Percentiles rank a stretch among this genome's conserved stretches.
These are phyloP conservation scores for Fomes fomentarius DNA, from an alignment of 1,284 basidiomycete genomes.

Conservation along the genomic window DNA sequence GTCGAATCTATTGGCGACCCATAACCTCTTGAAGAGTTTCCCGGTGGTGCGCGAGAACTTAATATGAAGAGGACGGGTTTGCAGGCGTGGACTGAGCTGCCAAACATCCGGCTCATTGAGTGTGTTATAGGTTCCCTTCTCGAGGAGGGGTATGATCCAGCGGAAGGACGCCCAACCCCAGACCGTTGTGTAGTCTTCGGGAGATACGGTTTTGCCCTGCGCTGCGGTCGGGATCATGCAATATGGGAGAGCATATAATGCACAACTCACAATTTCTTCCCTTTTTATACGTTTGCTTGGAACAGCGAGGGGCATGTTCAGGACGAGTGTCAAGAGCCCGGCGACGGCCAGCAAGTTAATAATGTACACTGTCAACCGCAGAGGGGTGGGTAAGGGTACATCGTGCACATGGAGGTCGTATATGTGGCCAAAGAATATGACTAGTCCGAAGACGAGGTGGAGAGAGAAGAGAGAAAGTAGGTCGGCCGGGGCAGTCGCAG, in stretches of 20 bases:
- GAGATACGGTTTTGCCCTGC: slow-evolving; percentile 55
- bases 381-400: slow-evolving; percentile 39
- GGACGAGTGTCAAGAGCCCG: slow-evolving; percentile 45
- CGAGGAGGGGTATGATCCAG: slow-evolving; percentile 77
- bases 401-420: slow-evolving; percentile 48
- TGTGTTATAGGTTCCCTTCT: slow-evolving; percentile 60
- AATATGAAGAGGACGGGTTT: slow-evolving; percentile 66
- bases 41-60: slow-evolving; percentile 52
- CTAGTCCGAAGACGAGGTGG: slow-evolving; percentile 42
- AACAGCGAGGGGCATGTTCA: slow-evolving; percentile 60
- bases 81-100: slow-evolving; percentile 67
- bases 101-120: slow-evolving; percentile 76
- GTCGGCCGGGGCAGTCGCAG: slow-evolving; percentile 52
- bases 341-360: slow-evolving; percentile 47
- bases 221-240: neutral
- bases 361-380: slow-evolving; percentile 36
- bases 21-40: slow-evolving; percentile 66
- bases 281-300: slow-evolving; percentile 52
- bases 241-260: neutral
- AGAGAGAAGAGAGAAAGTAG: slow-evolving; percentile 54
- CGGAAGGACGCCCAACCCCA: slow-evolving; percentile 80
- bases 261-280: slow-evolving; percentile 53
- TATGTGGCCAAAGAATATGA: slow-evolving; percentile 51
- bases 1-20: slow-evolving; percentile 74
- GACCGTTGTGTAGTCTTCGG: slow-evolving; percentile 79